These are phyloP conservation scores for Alternaria atra DNA, from an alignment of 2,329 filamentous ascomycete species.

Conservation along the genomic window DNA sequence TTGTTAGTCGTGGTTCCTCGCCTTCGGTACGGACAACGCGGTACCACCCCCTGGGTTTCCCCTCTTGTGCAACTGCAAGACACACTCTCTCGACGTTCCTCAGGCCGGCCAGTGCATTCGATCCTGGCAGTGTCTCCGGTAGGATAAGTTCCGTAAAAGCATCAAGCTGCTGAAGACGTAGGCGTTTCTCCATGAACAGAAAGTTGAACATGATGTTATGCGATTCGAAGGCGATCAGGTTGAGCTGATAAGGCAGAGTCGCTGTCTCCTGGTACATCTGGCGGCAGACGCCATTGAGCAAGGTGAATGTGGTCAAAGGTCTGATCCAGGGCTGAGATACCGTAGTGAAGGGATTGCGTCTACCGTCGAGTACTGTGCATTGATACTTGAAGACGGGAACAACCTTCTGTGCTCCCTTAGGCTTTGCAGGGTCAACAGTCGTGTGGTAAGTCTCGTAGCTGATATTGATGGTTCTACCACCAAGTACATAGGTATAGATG, in stretches of 20 bases:
- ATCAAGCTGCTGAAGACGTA: slow-evolving; percentile 31
- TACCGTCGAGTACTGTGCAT: slow-evolving; percentile 25
- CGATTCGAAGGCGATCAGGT: slow-evolving; percentile 32
- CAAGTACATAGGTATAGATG: slow-evolving; percentile 35
- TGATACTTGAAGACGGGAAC: slow-evolving; percentile 35
- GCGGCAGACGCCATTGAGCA: slow-evolving; percentile 38
- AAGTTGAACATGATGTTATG: slow-evolving; percentile 42
- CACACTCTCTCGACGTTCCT: slow-evolving; percentile 32
- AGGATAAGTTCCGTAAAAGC: slow-evolving; percentile 32
- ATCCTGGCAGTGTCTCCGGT: slow-evolving; percentile 22
- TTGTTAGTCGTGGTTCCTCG: slow-evolving; percentile 23
- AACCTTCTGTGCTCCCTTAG: background rate
- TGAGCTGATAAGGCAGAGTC: slow-evolving; percentile 36
- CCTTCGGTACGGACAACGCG: slow-evolving; percentile 27
- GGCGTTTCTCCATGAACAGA: slow-evolving; percentile 30
- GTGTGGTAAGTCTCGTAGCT: slow-evolving; percentile 32
- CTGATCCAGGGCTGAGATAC: slow-evolving; percentile 12
- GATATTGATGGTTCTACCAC: slow-evolving; percentile 40
- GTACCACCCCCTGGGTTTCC: slow-evolving; percentile 23
- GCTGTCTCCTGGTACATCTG: slow-evolving; percentile 44
- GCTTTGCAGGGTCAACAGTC: background rate
- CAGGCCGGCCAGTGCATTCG: slow-evolving; percentile 28
- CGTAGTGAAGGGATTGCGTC: slow-evolving; percentile 21
- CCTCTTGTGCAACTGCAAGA: slow-evolving; percentile 14
- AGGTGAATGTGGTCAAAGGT: slow-evolving; percentile 19